Base-by-base conservation (phyloP, 2,329 filamentous ascomycete species). In the Lasiodiplodia theobromae region DNA sequence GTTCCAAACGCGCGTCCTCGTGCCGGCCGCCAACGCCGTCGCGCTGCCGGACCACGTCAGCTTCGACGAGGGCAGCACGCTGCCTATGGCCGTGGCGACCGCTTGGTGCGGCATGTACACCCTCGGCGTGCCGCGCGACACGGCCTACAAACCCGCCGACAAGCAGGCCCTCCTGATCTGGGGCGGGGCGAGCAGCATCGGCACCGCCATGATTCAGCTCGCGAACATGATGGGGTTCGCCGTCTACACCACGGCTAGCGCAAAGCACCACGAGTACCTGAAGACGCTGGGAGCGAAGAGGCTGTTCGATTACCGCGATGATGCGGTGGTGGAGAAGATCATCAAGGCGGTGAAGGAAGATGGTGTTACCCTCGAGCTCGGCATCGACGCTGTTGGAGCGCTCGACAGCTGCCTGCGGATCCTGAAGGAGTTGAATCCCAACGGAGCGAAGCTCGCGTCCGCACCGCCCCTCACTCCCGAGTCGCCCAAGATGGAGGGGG, bases 11-110 rank as follows among this genome's bases (percentile, higher is more conserved):
- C 88, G 84, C 74, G 78, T 84, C 11, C 44, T 71, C 4, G 67
- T 73, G 1, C 70, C 70, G 1, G 47, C 62, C 4, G 65, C 68
- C 12, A 47, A 69, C 52, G 74, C 73, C 2, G 69, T 74, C 1
- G 62, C 70, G 8, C 70, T 82, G 2, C 79, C 79, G 2, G 71
- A 76, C 7, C 63, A 28, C 18, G 69, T 71, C 12, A 1, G 31
- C 10, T 23, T 57, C 44, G 81, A 77, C 69, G 86, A 86, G 1
- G 85, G 83, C 6, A 87, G 87, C 0, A 74, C 89, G 2, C 84
- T 86, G 0, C 85, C 86, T 60, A 90, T 88, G 56, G 77, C 78
- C 34, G 84, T 90, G 37, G 89, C 87, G 74, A 86, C 90, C 73
- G 79, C 86, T 5, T 74, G 86, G 2, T 82, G 80, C 1, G 76